A percentile compares a stretch with the other conserved stretches of the same genome.
These are phyloP conservation scores for Phytophthora cryptogea DNA, from an alignment of 352 stramenopile species.

Conservation along the genomic window DNA sequence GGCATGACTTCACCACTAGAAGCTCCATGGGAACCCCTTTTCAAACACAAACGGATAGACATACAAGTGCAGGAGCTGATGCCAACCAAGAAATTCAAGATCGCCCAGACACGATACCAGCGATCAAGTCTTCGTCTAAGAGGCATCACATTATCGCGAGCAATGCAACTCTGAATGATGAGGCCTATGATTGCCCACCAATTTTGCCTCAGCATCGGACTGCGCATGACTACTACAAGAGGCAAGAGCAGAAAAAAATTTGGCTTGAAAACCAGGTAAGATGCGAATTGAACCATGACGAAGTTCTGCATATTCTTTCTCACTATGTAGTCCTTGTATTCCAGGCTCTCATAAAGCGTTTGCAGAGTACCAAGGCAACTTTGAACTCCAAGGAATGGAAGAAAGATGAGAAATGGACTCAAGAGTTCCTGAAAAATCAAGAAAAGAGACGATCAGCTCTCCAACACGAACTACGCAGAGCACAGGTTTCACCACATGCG, in stretches of 20 bases:
- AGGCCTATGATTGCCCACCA: slow-evolving; percentile 24
- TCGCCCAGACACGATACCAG: slow-evolving; percentile 10
- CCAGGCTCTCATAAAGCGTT: slow-evolving; percentile 58
- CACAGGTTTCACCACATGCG: slow-evolving; percentile 52
- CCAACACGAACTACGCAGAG: slow-evolving; percentile 57
- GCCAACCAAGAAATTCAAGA: slow-evolving; percentile 26
- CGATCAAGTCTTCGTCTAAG: slow-evolving; percentile 18
- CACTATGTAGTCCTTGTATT: background rate
- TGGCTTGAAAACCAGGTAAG: slow-evolving; percentile 73
- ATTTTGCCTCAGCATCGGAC: slow-evolving; percentile 12
- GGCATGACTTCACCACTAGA: slow-evolving; percentile 3
- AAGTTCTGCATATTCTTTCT: background rate
- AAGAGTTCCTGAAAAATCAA: slow-evolving; percentile 66
- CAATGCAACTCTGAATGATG: slow-evolving; percentile 8
- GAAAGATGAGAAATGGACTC: slow-evolving; percentile 74
- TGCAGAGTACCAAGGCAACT: slow-evolving; percentile 68
- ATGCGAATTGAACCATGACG: background rate
- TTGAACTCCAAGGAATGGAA: slow-evolving; percentile 73
- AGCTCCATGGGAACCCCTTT: slow-evolving; percentile 1
- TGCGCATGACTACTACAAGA: slow-evolving; percentile 59
- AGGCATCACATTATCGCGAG: background rate
- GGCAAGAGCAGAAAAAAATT: slow-evolving; percentile 72
- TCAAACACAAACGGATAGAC: background rate
- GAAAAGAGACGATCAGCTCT: slow-evolving; percentile 53
- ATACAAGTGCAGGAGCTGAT: background rate